Percentiles rank a stretch among this genome's conserved stretches.
Conservation (phyloP, 2,329 filamentous ascomycete genomes). For the Aspergillus luchuensis region DNA sequence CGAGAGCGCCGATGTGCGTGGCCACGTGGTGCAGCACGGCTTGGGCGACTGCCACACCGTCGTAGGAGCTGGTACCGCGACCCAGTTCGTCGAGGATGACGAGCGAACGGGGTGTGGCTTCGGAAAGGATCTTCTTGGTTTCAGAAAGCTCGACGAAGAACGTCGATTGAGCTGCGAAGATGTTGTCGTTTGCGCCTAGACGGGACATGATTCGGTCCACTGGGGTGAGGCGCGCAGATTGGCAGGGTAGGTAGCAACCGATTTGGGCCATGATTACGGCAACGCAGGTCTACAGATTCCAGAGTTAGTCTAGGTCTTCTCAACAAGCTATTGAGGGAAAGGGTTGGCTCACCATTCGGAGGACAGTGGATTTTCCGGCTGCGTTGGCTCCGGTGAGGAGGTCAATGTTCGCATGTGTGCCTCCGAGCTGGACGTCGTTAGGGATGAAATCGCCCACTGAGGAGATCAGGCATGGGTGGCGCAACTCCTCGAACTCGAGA, state of each 20-base stretch:
- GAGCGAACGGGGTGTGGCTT: slow-evolving; percentile 89
- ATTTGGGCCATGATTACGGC: slow-evolving; percentile 98
- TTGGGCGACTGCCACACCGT: slow-evolving; percentile 94
- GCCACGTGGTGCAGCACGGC: slow-evolving; percentile 96
- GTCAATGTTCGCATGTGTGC: slow-evolving; percentile 77
- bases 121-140: slow-evolving; percentile 95
- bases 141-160: slow-evolving; percentile 98
- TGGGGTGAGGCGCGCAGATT: slow-evolving; percentile 79
- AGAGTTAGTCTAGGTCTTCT: slow-evolving; percentile 22
- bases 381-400: slow-evolving; percentile 95
- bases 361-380: slow-evolving; percentile 92
- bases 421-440: slow-evolving; percentile 87
- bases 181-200: slow-evolving; percentile 96
- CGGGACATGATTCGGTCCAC: slow-evolving; percentile 98
- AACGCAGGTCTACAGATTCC: slow-evolving; percentile 69
- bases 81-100: slow-evolving; percentile 97
- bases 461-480: slow-evolving; percentile 91
- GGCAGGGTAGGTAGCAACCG: slow-evolving; percentile 86
- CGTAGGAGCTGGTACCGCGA: slow-evolving; percentile 91
- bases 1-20: slow-evolving; percentile 86
- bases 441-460: slow-evolving; percentile 93
- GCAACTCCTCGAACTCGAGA: slow-evolving; percentile 87
- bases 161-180: slow-evolving; percentile 95
- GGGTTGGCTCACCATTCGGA: slow-evolving; percentile 75
- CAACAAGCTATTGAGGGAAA: background rate